These are phyloP conservation scores for Wickerhamiella kurtzmanii DNA, from an alignment of 805 yeast genomes.

Conservation along the genomic window DNA sequence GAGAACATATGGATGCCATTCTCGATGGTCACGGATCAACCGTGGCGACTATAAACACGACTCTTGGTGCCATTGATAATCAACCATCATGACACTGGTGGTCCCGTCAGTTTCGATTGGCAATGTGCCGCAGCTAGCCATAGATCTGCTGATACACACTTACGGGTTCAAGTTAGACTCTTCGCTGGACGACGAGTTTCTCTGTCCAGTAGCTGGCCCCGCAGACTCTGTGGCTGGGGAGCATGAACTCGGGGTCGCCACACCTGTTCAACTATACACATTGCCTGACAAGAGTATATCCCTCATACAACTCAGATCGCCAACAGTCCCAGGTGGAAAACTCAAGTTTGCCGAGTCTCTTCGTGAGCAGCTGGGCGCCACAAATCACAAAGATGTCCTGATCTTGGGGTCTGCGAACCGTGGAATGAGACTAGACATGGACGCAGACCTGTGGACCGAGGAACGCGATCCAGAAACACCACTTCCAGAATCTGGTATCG, in stretches of 20 bases:
- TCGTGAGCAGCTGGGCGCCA: constrained; percentile 26
- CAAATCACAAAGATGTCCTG: constrained; percentile 28
- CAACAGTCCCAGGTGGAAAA: constrained; percentile 55
- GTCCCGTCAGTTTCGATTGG: constrained; percentile 78
- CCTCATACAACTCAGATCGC: constrained; percentile 72
- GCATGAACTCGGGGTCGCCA: constrained; percentile 31
- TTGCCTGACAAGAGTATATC: constrained; percentile 5
- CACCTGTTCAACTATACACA: constrained; percentile 46
- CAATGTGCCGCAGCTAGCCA: constrained; percentile 73
- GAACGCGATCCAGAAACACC: constrained; percentile 7
- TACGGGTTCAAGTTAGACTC: constrained; percentile 39
- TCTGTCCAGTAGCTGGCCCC: constrained; percentile 81
- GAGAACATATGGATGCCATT: no score
- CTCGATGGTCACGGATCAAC: no score
- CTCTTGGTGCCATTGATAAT: not conserved
- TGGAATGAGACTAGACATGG: constrained; percentile 27
- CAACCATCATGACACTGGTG: constrained; percentile 25
- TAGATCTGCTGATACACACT: constrained; percentile 62
- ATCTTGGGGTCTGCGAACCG: constrained; percentile 65
- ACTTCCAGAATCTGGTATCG: constrained; percentile 26
- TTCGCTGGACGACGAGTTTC: constrained; percentile 41
- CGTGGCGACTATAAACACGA: not conserved
- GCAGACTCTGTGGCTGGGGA: constrained; percentile 34
- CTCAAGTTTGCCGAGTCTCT: constrained; percentile 39
- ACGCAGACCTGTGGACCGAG: constrained; percentile 2